These are phyloP conservation scores for Phytophthora pisi DNA, from an alignment of 352 stramenopile genomes.

Conservation along the genomic window DNA sequence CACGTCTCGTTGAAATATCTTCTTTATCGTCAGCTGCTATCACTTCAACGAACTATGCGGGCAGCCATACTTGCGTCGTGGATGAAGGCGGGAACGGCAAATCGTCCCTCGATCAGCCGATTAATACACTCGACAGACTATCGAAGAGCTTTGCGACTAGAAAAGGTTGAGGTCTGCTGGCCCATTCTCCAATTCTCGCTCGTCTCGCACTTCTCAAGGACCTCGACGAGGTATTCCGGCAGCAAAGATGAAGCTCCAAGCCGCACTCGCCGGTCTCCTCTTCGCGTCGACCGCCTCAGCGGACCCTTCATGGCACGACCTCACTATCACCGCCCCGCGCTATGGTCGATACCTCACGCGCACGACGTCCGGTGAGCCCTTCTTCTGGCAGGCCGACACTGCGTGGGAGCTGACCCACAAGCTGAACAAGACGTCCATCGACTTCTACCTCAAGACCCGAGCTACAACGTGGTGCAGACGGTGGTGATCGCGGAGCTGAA, in stretches of 20 bases:
- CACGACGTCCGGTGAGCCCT: conserved; percentile 16
- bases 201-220: not conserved
- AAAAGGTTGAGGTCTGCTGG: too few relatives aligned
- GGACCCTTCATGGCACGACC: conserved; percentile 22
- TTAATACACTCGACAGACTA: too few relatives aligned
- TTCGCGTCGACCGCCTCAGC: not conserved
- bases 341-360: conserved; percentile 26
- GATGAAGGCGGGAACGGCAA: not conserved
- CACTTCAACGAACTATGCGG: not conserved
- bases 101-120: not conserved
- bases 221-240: not conserved
- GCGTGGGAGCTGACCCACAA: conserved; percentile 32
- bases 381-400: conserved; percentile 36
- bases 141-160: too few relatives aligned
- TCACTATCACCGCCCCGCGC: conserved; percentile 19
- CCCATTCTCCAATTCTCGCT: not conserved
- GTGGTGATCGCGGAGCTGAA: conserved; percentile 33
- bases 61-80: not conserved
- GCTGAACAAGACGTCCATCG: conserved; percentile 40
- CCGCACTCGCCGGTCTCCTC: conserved; percentile 5
- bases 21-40: not conserved
- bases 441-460: conserved; percentile 32
- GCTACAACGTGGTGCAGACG: conserved; percentile 37
- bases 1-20: not conserved
- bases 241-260: conserved; percentile 11